These are phyloP conservation scores for Spergularia bocconei DNA, from an alignment of 148 eudicot species.

Conservation along the genomic window DNA sequence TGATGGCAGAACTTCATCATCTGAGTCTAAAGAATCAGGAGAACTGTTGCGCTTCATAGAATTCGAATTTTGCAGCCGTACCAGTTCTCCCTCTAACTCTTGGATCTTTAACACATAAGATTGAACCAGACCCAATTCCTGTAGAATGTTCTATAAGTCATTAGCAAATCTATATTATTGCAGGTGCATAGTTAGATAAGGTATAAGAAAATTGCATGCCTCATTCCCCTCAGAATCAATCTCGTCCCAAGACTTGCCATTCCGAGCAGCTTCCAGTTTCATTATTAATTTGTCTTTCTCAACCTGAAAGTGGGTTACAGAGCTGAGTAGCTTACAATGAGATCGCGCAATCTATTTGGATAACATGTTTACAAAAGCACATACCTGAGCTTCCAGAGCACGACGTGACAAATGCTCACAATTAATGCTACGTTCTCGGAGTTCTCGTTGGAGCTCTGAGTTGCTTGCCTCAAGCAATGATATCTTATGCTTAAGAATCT, in stretches of 20 bases:
- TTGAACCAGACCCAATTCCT: constrained; percentile 72
- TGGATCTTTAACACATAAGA: constrained; percentile 70
- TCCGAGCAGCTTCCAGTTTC: constrained; percentile 71
- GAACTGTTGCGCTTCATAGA: constrained; percentile 38
- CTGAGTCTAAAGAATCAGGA: constrained; percentile 45
- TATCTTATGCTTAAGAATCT: constrained; percentile 89
- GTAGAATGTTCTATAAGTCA: constrained; percentile 5
- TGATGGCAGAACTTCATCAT: constrained; percentile 56
- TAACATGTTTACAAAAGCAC: neutral
- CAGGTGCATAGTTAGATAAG: neutral
- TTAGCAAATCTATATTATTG: neutral
- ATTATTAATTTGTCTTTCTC: constrained; percentile 70
- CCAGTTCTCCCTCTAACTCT: constrained; percentile 69
- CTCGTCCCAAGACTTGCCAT: constrained; percentile 84
- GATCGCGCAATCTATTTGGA: neutral
- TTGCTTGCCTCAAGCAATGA: constrained; percentile 89
- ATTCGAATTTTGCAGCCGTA: constrained; percentile 44
- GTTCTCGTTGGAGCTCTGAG: constrained; percentile 69
- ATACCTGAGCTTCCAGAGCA: constrained; percentile 92
- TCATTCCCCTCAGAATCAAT: constrained; percentile 51
- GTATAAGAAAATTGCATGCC: constrained; percentile 31
- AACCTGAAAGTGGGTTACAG: constrained; percentile 43
- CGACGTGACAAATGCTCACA: constrained; percentile 74
- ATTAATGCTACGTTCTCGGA: constrained; percentile 55
- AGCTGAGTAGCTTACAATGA: neutral